These are phyloP conservation scores for Aspergillus intermedius DNA, from an alignment of 2,329 filamentous ascomycete genomes.

Conservation along the genomic window DNA sequence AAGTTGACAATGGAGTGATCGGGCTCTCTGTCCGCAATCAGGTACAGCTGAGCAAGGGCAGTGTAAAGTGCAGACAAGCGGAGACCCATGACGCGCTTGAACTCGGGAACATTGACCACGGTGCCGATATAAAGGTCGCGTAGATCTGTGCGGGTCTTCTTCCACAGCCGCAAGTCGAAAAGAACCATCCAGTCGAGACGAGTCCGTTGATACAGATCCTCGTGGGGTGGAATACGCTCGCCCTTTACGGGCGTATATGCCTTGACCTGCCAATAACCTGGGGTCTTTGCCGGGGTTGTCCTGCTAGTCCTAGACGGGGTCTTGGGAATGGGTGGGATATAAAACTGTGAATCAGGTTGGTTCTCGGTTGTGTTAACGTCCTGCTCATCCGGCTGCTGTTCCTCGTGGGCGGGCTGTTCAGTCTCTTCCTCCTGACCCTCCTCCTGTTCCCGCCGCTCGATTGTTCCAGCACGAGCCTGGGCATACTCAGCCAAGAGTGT, in stretches of 20 bases:
- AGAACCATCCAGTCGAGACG: conserved; percentile 90
- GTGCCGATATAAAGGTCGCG: conserved; percentile 94
- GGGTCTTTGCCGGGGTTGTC: conserved; percentile 42
- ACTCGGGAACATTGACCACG: conserved; percentile 88
- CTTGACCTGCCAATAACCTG: conserved; percentile 79
- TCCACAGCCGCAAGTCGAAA: conserved; percentile 94
- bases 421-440: conserved; percentile 22
- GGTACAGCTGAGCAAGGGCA: conserved; percentile 82
- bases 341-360: conserved; percentile 16
- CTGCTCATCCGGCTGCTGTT: conserved; percentile 11
- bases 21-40: conserved; percentile 91
- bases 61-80: conserved; percentile 96
- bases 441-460: conserved; percentile 7
- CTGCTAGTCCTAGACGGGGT: conserved; percentile 57
- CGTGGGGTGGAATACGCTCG: conserved; percentile 61
- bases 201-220: conserved; percentile 83
- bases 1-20: conserved; percentile 98
- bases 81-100: conserved; percentile 87
- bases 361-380: conserved; percentile 10
- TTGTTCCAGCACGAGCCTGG: neutral
- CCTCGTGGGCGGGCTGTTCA: conserved; percentile 5
- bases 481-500: conserved; percentile 59
- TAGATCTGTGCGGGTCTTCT: conserved; percentile 83
- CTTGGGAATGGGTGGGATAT: conserved; percentile 62
- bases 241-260: conserved; percentile 62